These are phyloP conservation scores for Acacia melanoxylon DNA, from an alignment of 306 rosid genomes.

Conservation along the genomic window DNA sequence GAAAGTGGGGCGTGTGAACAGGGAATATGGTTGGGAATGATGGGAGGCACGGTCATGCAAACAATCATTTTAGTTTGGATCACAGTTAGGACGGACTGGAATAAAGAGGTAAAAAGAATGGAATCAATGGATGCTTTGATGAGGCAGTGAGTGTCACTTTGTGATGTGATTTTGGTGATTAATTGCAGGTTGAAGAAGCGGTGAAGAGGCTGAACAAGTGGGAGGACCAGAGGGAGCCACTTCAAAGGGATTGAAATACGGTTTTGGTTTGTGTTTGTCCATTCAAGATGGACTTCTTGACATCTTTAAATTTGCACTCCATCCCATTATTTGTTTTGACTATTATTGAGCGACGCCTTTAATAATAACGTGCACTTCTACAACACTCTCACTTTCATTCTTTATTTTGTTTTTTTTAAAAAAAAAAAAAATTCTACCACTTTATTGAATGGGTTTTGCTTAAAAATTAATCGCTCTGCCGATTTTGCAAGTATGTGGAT, in stretches of 20 bases:
- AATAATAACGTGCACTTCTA: not conserved
- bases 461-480: too few species aligned
- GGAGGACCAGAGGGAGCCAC: slow-evolving; percentile 40
- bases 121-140: not conserved
- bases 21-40: slow-evolving; percentile 88
- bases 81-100: slow-evolving; percentile 70
- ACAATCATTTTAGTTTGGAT: slow-evolving; percentile 60
- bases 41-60: slow-evolving; percentile 64
- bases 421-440: too few species aligned
- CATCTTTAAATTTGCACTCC: not conserved
- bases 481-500: too few species aligned
- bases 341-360: not conserved
- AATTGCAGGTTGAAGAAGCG: slow-evolving; percentile 72
- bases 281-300: not conserved
- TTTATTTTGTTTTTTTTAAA: not conserved
- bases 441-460: too few species aligned
- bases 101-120: slow-evolving; percentile 50
- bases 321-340: not conserved
- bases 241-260: slow-evolving; percentile 22
- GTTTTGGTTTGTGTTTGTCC: too few species aligned
- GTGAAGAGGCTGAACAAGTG: slow-evolving; percentile 58
- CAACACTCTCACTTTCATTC: not conserved
- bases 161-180: not conserved
- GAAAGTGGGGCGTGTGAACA: slow-evolving; percentile 11
- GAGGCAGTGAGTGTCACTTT: not conserved